Conservation (phyloP, 345 rosid genomes). For the Kernera saxatilis region DNA sequence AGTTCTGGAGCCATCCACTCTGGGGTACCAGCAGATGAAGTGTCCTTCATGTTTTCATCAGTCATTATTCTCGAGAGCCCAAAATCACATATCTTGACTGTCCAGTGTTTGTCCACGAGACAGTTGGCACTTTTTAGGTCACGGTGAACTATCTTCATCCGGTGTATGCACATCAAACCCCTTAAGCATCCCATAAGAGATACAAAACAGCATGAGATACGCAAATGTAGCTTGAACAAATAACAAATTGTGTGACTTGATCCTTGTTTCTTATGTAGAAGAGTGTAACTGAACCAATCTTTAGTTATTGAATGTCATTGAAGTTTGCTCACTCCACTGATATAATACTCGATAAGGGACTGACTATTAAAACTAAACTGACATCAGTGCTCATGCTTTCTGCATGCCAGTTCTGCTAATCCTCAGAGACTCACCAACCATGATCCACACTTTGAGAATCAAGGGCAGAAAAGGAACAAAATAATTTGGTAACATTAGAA, state of each 20-base stretch:
- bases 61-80: conserved; percentile 91
- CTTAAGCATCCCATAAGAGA: conserved; percentile 31
- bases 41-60: conserved; percentile 59
- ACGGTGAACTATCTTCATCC: conserved; percentile 92
- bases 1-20: conserved; percentile 99
- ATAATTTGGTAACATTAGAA: neutral
- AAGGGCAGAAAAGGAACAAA: neutral
- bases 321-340: neutral
- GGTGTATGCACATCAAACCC: conserved; percentile 99
- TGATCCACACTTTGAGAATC: neutral
- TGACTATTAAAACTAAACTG: neutral
- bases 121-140: conserved; percentile 89
- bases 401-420: neutral
- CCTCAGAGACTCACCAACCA: neutral
- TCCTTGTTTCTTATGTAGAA: neutral
- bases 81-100: conserved; percentile 95
- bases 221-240: neutral
- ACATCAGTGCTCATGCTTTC: neutral
- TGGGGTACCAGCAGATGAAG: conserved; percentile 96
- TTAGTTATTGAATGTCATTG: neutral
- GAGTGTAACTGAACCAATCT: neutral
- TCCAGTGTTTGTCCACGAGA: conserved; percentile 91
- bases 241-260: neutral
- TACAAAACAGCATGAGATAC: neutral
- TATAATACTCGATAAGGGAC: neutral